Evolutionary conservation across 129 eudicot species (phyloP), one percentile per base, ranked within the genome.

Genomic region (Flaveria linearis): DNA sequence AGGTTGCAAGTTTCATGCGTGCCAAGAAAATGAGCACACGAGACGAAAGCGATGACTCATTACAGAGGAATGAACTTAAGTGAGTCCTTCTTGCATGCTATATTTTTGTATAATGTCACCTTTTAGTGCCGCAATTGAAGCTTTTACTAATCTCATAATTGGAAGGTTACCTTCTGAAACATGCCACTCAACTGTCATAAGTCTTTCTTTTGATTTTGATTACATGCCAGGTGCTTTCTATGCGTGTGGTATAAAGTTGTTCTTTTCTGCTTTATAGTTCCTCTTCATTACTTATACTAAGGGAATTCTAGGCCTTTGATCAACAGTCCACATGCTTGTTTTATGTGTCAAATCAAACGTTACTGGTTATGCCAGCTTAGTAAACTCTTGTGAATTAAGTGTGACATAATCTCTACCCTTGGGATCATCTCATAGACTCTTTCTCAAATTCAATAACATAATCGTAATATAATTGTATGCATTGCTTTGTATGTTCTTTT

Each of bases 1-100:
- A 91, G 67, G 97, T 95, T 74, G 70, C 84, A 25, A 73, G 60
- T 61, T 89, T 80, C 77, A 89, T 95, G 97, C 86, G 73, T 26
- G 85, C 76, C 4, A 86, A 70, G 81, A 84, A 84, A 84, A 36
- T 77, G 56, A 49, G 87, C 68, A 69, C 65, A 45, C 85, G 70
- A 76, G 87, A 68, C 33, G 81, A 78, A 47, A 82, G 80, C 72
- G 64, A 57, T 86, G 75, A 71, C 25, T 60, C 82, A 51, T 62
- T 79, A 22, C 78, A 73, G 46, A 42, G 28, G 77, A 79, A 83
- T 71, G 84, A 87, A 72, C 79, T 45, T 61, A 95, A 91, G 99
- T 95, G 85, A 88, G 98, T 81, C 67, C 46, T 43, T 63, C 45
- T 26, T 60, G 23, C 64, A 25, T 25, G 1, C 30, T 62, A 28